Conservation (phyloP, 1,284 basidiomycete species). For the Cutaneotrichosporon dermatis region DNA sequence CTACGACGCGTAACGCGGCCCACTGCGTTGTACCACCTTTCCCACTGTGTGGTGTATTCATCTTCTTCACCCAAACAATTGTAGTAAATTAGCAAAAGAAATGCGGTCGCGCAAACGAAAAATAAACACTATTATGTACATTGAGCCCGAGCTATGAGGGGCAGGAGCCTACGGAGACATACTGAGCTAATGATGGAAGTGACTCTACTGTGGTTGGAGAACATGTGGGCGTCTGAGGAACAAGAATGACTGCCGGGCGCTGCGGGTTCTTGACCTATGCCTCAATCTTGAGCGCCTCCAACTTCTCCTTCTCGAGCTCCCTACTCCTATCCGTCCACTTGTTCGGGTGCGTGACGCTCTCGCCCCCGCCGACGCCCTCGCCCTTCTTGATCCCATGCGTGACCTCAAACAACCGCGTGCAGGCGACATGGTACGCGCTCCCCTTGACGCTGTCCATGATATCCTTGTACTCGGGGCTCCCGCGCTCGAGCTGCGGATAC, state of each 20-base stretch:
- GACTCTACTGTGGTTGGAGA: too few species aligned
- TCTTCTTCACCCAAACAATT: too few species aligned
- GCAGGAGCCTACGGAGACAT: too few species aligned
- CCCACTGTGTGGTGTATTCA: too few species aligned
- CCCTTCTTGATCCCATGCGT: conserved; percentile 90
- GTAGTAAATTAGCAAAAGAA: too few species aligned
- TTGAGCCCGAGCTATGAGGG: too few species aligned
- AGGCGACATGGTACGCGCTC: conserved; percentile 89
- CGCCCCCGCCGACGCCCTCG: conserved; percentile 72
- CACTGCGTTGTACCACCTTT: not conserved
- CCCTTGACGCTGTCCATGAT: conserved; percentile 76
- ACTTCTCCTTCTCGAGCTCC: conserved; percentile 41
- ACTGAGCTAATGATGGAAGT: too few species aligned
- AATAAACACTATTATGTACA: too few species aligned
- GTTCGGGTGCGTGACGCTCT: conserved; percentile 92
- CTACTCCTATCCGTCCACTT: conserved; percentile 58
- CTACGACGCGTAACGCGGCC: conserved; percentile 57
- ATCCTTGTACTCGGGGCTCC: conserved; percentile 75
- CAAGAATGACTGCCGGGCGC: too few species aligned
- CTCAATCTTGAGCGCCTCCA: conserved; percentile 4
- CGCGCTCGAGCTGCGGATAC: conserved; percentile 58
- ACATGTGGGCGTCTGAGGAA: too few species aligned
- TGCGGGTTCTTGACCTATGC: too few species aligned
- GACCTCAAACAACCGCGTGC: conserved; percentile 93
- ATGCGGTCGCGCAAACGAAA: too few species aligned